Evolutionary conservation across 1,139 yeast species (phyloP).

Genomic region (Yamadazyma atlantica): DNA sequence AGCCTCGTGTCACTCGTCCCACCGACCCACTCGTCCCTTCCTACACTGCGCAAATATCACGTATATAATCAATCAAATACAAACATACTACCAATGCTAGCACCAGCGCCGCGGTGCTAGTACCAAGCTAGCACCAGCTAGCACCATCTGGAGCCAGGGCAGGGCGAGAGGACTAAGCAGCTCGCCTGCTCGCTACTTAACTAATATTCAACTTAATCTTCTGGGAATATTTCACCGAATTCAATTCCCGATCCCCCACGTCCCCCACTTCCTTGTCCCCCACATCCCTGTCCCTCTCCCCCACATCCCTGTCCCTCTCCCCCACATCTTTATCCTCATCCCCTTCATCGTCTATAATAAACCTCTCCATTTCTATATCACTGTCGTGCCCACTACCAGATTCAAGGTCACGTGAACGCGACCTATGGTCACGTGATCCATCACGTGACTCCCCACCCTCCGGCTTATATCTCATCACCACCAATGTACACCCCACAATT

Average conservation of each 20-base stretch:
- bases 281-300: neutral
- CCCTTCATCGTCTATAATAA: slow-evolving; percentile 26
- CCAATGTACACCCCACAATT: slow-evolving; percentile 65
- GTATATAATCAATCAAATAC: neutral
- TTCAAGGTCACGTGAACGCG: slow-evolving; percentile 19
- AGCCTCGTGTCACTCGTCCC: too few species aligned
- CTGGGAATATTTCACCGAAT: slow-evolving; percentile 9
- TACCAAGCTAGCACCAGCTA: too few species aligned
- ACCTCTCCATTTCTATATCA: slow-evolving; percentile 26
- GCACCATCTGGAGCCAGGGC: too few species aligned
- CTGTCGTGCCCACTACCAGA: slow-evolving; percentile 16
- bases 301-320: neutral
- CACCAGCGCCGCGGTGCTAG: too few species aligned
- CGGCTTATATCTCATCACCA: slow-evolving; percentile 55
- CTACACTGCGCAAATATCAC: neutral
- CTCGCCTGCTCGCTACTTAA: too few species aligned
- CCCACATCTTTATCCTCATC: slow-evolving; percentile 7
- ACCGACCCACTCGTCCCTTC: too few species aligned
- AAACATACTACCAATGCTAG: neutral
- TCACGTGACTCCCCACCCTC: neutral
- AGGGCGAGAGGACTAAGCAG: too few species aligned
- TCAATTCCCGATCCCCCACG: slow-evolving; percentile 8
- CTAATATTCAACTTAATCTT: slow-evolving; percentile 8
- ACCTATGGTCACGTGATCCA: too few species aligned
- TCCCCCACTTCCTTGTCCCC: neutral